Conservation (phyloP, 257 asterid genomes). For the Coffea eugenioides region DNA sequence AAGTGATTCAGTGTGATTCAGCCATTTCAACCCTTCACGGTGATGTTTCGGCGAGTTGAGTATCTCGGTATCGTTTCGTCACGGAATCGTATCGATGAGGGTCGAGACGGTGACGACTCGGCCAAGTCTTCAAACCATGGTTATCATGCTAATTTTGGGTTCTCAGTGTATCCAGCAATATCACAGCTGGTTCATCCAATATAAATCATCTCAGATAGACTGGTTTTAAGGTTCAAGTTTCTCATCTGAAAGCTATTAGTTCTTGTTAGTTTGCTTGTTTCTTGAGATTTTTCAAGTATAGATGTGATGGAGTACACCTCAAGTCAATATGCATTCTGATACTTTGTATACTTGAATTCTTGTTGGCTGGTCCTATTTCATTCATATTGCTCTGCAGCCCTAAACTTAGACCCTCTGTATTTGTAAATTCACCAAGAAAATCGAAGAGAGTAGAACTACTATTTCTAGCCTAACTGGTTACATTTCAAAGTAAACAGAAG, state of each 20-base stretch:
- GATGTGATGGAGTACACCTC: not conserved
- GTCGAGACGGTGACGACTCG: no score
- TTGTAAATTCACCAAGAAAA: not conserved
- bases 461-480: not conserved
- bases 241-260: not conserved
- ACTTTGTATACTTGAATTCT: not conserved
- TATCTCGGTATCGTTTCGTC: no score
- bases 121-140: no score
- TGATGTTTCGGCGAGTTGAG: no score
- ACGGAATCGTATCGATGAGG: no score
- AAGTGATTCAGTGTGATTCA: no score
- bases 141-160: not conserved
- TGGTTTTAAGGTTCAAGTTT: not conserved
- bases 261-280: not conserved
- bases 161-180: not conserved
- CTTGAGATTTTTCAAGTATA: not conserved
- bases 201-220: no score
- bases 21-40: no score
- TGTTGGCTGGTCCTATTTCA: not conserved
- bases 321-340: not conserved
- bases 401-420: not conserved
- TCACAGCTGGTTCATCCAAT: not conserved
- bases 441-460: not conserved
- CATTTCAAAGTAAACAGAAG: not conserved
- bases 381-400: not conserved